phyloP scores from a whole-genome alignment of 768 basidiomycete genomes.

The Tylopilus plumbeoviolaceoides region DNA sequence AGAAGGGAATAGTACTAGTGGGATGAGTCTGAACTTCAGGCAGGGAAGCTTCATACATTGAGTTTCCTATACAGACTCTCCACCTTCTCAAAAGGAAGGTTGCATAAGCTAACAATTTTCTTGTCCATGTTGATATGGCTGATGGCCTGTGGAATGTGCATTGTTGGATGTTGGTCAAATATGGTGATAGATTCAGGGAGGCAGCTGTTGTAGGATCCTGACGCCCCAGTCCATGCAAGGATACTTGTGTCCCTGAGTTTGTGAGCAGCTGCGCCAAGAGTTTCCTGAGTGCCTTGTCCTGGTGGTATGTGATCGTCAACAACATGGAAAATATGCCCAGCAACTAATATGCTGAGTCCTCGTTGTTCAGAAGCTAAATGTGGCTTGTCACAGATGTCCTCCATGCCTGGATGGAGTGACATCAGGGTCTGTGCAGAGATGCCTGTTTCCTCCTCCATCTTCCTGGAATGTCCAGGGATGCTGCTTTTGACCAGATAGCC shows the following conservation, averaged over 20 bases:
- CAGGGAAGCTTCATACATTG: neutral
- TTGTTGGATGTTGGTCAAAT: neutral
- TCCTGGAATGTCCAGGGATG: slow-evolving; percentile 7
- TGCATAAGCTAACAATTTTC: neutral
- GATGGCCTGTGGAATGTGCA: neutral
- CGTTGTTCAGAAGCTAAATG: neutral
- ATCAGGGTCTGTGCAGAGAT: neutral
- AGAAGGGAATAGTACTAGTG: neutral
- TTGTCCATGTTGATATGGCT: neutral
- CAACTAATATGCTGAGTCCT: slow-evolving; percentile 6
- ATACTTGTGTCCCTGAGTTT: slow-evolving; percentile 3
- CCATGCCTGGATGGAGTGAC: neutral
- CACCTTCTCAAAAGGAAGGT: neutral
- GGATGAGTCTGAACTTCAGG: neutral
- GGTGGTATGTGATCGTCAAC: slow-evolving; percentile 1
- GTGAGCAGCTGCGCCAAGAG: slow-evolving; percentile 1
- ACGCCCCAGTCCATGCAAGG: slow-evolving; percentile 4
- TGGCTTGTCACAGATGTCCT: neutral
- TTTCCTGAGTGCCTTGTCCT: slow-evolving; percentile 1
- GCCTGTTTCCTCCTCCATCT: slow-evolving; percentile 3
- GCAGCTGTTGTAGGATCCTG: neutral
- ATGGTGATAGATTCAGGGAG: neutral
- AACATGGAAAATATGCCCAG: neutral
- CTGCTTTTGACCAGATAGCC: neutral
- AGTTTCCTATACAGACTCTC: neutral